Base-by-base conservation (phyloP, 768 basidiomycete species). In the Podaxis mareebaensis region DNA sequence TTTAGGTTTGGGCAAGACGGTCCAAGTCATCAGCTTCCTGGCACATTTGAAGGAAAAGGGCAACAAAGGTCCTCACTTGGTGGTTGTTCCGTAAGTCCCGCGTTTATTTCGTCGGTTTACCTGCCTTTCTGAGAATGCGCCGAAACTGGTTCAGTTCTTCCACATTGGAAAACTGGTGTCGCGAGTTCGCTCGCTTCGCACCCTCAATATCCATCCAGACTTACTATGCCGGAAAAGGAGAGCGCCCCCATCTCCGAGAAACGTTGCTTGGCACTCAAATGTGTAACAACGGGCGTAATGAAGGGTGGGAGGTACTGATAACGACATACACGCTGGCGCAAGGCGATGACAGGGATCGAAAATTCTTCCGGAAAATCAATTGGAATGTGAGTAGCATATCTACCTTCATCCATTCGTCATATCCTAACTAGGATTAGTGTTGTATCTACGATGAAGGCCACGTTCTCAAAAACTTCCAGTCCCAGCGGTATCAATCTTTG, bases 381-480 rank as follows among this genome's bases (percentile, higher is more conserved):
- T 99, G 96, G 91, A 90, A 96, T 78, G 96, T 96, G 70, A 78
- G 96, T 78, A 13, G 30, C 38, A 44, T 46, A 20, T 7, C 44
- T 10, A 46, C 28, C 40, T 33, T n/a, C 24, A 38, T 12, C n/a
- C 28, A 2, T 39, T 53, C 7, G 64, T 11, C 44, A 53, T 33
- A 40, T 52, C 49, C 62, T 67, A 62, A 66, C 58, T 24, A 28
- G 20, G 53, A 46, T 53, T 42, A 99, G 96, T 91, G 88, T 36
- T 95, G 93, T 68, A 88, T 99, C 53, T 99, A 92, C 69, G 97
- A 99, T 70, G 97, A 99, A 74, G 97, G 97, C 1, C 97, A 99
- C 72, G 88, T 95, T 57, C 80, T 99, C 66, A 99, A 99, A 79
- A 99, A 98, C 72, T 96, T 93, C 75, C 91, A 96, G 67, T 96